These are phyloP conservation scores for Rhodocollybia butyracea DNA, from an alignment of 768 basidiomycete species.

Conservation along the genomic window DNA sequence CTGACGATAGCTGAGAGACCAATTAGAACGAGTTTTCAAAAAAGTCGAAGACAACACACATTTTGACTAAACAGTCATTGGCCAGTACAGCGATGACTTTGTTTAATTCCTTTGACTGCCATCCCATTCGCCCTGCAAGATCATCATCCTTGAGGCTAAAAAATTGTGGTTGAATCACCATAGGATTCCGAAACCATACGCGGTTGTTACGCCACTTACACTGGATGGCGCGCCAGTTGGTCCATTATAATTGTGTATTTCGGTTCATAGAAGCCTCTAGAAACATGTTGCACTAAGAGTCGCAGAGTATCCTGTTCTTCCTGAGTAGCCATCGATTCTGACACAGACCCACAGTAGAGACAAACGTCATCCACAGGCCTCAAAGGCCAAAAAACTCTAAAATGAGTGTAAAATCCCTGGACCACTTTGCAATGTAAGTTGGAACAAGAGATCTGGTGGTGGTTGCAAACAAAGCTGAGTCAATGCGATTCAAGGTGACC, in stretches of 20 bases:
- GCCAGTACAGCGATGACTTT: constrained; percentile 83
- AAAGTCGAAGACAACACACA: constrained; percentile 43
- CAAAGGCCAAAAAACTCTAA: background rate
- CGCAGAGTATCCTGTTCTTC: constrained; percentile 82
- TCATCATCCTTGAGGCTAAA: constrained; percentile 90
- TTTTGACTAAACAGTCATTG: constrained; percentile 73
- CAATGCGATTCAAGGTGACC: no score
- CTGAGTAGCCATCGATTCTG: constrained; percentile 49
- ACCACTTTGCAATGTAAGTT: background rate
- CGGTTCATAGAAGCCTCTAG: constrained; percentile 92
- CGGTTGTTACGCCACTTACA: constrained; percentile 64
- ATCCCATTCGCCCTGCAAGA: constrained; percentile 84
- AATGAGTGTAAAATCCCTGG: background rate
- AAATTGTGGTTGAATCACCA: constrained; percentile 19
- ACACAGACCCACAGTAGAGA: background rate
- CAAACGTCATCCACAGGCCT: background rate
- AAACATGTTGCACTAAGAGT: constrained; percentile 89
- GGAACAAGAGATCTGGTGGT: background rate
- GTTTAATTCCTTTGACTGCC: constrained; percentile 86
- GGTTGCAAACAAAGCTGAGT: no score
- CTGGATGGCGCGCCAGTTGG: constrained; percentile 87
- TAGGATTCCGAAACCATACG: constrained; percentile 12
- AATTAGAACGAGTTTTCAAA: background rate
- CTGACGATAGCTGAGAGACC: constrained; percentile 66
- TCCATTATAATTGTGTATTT: constrained; percentile 91